Evolutionary conservation across 805 yeast species (phyloP), one percentile per base, ranked within the genome.

Genomic region (Spathaspora arborariae): DNA sequence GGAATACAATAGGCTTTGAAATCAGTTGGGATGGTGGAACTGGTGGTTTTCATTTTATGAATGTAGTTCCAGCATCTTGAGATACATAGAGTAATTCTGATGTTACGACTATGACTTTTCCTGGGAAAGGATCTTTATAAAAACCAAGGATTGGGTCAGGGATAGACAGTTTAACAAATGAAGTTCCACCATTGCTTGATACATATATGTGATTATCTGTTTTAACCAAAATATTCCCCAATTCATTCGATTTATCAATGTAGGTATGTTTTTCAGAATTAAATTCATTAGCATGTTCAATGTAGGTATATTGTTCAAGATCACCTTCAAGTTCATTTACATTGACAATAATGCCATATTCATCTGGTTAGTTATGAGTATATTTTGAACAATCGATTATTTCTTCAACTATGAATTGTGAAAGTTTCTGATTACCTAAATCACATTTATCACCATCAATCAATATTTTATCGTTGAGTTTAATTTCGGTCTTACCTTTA

Each of bases 1-100:
- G 84, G 70, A 89, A 91, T 11, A 80, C 68, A 35, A 90, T 57
- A 1, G 79, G 74, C 36, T 68, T 52, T 26, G 56, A 55, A 4
- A 64, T 64, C 30, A 49, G 42, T 30, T 64, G 63, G 48, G 70
- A 64, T 13, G 81, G 72, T 16, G 72, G 67, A 18, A 78, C 63
- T 2, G 92, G 92, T 7, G 80, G 69, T 5, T 68, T 60, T 33
- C 75, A 56, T 33, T 65, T 63, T 6, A 57, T 52, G 56, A 86
- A 88, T 1, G 74, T 62, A 47, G 57, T 65, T 13, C 87, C 97
- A 20, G 96, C 81, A 62, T 91, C 85, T 2, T 60, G 56, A 1
- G 97, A 84, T 20, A 72, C 59, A 56, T 76, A 84, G 13, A 91
- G 65, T 24, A 65, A 65, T 7, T 76, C 73, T 7, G 67, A 56